Conservation (phyloP, 306 rosid genomes). For the Datisca glomerata region DNA sequence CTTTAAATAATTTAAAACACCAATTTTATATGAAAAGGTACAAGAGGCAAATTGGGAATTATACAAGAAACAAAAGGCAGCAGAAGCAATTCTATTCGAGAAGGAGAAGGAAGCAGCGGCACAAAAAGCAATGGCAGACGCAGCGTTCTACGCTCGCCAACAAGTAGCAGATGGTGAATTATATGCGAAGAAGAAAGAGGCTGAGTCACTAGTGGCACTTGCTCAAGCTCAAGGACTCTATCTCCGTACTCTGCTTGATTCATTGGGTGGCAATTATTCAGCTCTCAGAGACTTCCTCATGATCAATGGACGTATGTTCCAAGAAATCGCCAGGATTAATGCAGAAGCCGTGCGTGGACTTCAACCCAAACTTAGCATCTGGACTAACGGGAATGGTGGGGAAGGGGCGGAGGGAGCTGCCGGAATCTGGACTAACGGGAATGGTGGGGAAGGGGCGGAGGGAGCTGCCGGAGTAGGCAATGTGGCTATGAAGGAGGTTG, state of each 20-base stretch:
- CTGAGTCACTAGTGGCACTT: conserved; percentile 22
- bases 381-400: conserved; percentile 15
- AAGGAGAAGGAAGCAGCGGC: conserved; percentile 21
- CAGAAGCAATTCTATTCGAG: conserved; percentile 15
- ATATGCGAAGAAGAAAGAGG: conserved; percentile 27
- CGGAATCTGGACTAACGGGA: conserved; percentile 23
- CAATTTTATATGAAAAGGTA: conserved; percentile 19
- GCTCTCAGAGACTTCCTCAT: conserved; percentile 22
- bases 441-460: too few species aligned
- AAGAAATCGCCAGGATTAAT: conserved; percentile 23
- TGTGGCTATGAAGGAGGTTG: conserved; percentile 19
- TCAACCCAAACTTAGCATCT: conserved; percentile 24
- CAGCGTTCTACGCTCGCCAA: conserved; percentile 14
- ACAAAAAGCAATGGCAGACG: conserved; percentile 16
- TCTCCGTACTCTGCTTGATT: conserved; percentile 8
- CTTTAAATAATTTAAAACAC: too few species aligned
- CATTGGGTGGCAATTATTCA: conserved; percentile 18
- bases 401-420: conserved; percentile 8
- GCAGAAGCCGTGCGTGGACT: conserved; percentile 20
- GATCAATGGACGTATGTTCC: conserved; percentile 20
- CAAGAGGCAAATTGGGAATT: conserved; percentile 32
- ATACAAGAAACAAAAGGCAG: conserved; percentile 23
- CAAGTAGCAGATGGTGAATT: conserved; percentile 20
- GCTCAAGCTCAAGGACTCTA: conserved; percentile 24
- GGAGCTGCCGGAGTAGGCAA: too few species aligned